Evolutionary conservation across 306 rosid species (phyloP), one percentile per base, ranked within the genome.

Genomic region (Cajanus cajan): DNA sequence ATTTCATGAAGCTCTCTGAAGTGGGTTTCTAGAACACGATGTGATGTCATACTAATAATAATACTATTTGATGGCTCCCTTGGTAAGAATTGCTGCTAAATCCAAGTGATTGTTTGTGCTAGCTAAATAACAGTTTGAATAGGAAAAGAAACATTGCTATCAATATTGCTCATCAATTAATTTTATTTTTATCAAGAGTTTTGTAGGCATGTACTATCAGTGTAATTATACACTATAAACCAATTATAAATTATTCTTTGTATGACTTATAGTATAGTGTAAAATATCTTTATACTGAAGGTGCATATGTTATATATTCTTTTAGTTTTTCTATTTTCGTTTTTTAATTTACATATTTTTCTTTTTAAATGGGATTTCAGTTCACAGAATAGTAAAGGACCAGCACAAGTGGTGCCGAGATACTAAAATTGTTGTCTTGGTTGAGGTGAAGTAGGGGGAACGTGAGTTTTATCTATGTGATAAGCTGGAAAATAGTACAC

Each of bases 401-500:
- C 28, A 2, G 2, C 52, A 47, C 52, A 47, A 47, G 2, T 47
- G 52, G 8, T 7, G 54, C n/a, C 22, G 25, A 62, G 25, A 55
- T 40, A 7, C 57, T 21, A 22, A n/a, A 44, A 51, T n/a, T 50
- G 45, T 16, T 58, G 11, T 48, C n/a, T 43, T 54, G 80, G 9
- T 43, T 52, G 70, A 54, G 31, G 22, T 44, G 71, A 40, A 66
- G 41, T 65, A 12, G 14, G 55, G 43, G 25, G 34, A 39, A 15
- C 68, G 37, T 37, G n/a, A 54, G n/a, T 68, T 68, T 4, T n/a
- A 48, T 48, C 18, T 52, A 54, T 67, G 45, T 54, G 14, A 57
- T 68, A 48, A 34, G 40, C 44, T 44, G 82, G 44, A 16, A 57
- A 57, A 25, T 45, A 39, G 57, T 76, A 47, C 81, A 75, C 34